Conservation (phyloP, 1,139 yeast genomes). For the Entelexis paramagnoliae region DNA sequence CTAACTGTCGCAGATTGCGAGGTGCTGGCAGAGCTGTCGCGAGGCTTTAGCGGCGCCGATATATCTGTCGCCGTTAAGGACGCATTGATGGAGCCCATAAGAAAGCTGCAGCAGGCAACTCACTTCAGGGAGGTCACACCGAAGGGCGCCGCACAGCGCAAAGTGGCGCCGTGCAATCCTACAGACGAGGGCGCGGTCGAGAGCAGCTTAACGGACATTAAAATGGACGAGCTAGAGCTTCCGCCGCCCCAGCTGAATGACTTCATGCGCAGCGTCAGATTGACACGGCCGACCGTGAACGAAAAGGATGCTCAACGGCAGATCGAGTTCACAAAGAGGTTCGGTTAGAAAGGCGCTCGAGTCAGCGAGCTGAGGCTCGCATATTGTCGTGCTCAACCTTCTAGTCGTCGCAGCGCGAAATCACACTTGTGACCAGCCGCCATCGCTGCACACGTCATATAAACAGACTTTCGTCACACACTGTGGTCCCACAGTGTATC, state of each 20-base stretch:
- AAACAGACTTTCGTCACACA: too few species aligned
- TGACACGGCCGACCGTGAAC: slow-evolving; percentile 91
- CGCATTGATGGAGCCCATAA: slow-evolving; percentile 94
- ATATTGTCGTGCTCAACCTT: too few species aligned
- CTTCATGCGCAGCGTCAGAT: slow-evolving; percentile 82
- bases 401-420: too few species aligned
- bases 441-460: too few species aligned
- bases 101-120: slow-evolving; percentile 92
- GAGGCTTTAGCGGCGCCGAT: slow-evolving; percentile 96
- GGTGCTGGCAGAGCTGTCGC: slow-evolving; percentile 83
- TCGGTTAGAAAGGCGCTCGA: slow-evolving; percentile 78
- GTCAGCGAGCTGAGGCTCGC: too few species aligned
- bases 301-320: slow-evolving; percentile 71
- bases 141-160: slow-evolving; percentile 31
- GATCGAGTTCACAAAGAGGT: slow-evolving; percentile 80
- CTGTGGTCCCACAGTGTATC: too few species aligned
- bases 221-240: slow-evolving; percentile 76
- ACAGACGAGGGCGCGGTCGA: slow-evolving; percentile 81
- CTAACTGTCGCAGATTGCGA: slow-evolving; percentile 64
- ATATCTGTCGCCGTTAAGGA: slow-evolving; percentile 93
- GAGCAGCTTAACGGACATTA: slow-evolving; percentile 88
- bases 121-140: slow-evolving; percentile 56
- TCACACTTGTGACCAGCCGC: too few species aligned
- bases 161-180: slow-evolving; percentile 89
- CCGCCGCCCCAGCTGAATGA: slow-evolving; percentile 87